phyloP scores from a whole-genome alignment of 768 basidiomycete genomes.

The Hortiboletus flavorubellus region DNA sequence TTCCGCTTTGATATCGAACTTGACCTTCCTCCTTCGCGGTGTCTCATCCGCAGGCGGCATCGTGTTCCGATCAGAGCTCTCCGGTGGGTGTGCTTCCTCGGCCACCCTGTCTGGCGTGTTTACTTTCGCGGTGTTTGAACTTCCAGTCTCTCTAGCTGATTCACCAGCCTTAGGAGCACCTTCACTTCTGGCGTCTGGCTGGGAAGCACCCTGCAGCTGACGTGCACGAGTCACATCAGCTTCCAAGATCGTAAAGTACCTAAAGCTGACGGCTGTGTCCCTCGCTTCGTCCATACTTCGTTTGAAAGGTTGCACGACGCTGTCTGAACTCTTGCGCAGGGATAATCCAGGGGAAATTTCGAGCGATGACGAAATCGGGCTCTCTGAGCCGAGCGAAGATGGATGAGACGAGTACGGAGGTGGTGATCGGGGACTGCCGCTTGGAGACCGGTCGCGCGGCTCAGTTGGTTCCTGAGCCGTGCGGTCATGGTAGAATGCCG shows the following conservation, averaged over 20 bases:
- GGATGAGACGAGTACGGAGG: constrained; percentile 37
- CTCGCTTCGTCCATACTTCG: constrained; percentile 46
- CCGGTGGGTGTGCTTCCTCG: constrained; percentile 13
- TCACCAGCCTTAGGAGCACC: constrained; percentile 3
- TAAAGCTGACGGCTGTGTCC: constrained; percentile 47
- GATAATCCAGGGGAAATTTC: constrained; percentile 18
- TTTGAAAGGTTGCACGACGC: constrained; percentile 35
- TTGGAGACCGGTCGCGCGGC: constrained; percentile 14
- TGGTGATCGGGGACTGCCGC: constrained; percentile 27
- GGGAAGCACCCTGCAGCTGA: constrained; percentile 9
- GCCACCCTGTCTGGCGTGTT: constrained; percentile 7
- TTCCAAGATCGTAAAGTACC: constrained; percentile 44
- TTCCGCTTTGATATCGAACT: constrained; percentile 65
- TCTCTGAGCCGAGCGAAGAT: constrained; percentile 29
- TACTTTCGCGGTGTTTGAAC: constrained; percentile 12
- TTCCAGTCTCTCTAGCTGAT: constrained; percentile 7
- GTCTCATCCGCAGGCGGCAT: constrained; percentile 31
- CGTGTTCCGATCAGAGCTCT: constrained; percentile 21
- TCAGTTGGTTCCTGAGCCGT: constrained; percentile 24
- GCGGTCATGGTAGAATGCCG: constrained; percentile 54
- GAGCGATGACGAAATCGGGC: constrained; percentile 19
- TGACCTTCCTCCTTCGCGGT: constrained; percentile 60
- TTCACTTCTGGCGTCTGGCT: constrained; percentile 9
- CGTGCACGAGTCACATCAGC: constrained; percentile 35
- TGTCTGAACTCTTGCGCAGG: constrained; percentile 26